Percentiles rank a stretch among this genome's conserved stretches.
These are phyloP conservation scores for Parachaetomium inaequale DNA, from an alignment of 495 filamentous ascomycete genomes.

Conservation along the genomic window DNA sequence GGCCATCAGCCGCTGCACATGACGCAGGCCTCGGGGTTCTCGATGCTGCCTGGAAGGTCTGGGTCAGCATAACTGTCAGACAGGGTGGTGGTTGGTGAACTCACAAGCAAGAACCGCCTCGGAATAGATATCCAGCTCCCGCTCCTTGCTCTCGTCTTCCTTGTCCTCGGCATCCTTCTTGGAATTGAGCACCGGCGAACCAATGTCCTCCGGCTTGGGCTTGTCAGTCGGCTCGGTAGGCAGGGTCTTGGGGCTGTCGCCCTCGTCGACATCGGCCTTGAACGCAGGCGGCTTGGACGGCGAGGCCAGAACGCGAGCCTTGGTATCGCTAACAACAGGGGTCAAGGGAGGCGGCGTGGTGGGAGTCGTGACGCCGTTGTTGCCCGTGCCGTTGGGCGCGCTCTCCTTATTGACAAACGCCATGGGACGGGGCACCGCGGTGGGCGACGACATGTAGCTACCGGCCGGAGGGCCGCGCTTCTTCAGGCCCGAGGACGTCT, in stretches of 20 bases:
- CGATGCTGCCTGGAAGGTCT: conserved; percentile 61
- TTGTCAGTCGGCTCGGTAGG: conserved; percentile 62
- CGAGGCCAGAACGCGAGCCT: conserved; percentile 41
- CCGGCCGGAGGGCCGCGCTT: conserved; percentile 59
- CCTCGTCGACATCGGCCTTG: conserved; percentile 66
- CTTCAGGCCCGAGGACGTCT: conserved; percentile 55
- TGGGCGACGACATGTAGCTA: conserved; percentile 50
- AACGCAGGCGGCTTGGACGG: conserved; percentile 53
- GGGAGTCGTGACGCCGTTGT: conserved; percentile 60
- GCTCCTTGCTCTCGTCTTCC: conserved; percentile 59
- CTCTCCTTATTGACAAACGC: conserved; percentile 42
- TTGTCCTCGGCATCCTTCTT: conserved; percentile 57
- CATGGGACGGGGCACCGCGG: conserved; percentile 41
- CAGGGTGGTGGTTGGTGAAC: conserved; percentile 18
- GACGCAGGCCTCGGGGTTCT: conserved; percentile 82
- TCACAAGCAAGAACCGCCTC: conserved; percentile 85
- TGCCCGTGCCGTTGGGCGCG: conserved; percentile 25
- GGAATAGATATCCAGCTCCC: conserved; percentile 88
- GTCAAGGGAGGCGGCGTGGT: conserved; percentile 54
- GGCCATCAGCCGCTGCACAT: conserved; percentile 79
- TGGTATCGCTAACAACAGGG: conserved; percentile 35
- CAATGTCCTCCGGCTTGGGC: conserved; percentile 55
- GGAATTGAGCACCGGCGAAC: conserved; percentile 46
- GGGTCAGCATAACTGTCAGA: conserved; percentile 25
- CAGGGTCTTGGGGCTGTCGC: conserved; percentile 70